Percentiles rank a stretch among this genome's conserved stretches.
Conservation (phyloP, 169 alveolate species). For the Perkinsus marinus region DNA sequence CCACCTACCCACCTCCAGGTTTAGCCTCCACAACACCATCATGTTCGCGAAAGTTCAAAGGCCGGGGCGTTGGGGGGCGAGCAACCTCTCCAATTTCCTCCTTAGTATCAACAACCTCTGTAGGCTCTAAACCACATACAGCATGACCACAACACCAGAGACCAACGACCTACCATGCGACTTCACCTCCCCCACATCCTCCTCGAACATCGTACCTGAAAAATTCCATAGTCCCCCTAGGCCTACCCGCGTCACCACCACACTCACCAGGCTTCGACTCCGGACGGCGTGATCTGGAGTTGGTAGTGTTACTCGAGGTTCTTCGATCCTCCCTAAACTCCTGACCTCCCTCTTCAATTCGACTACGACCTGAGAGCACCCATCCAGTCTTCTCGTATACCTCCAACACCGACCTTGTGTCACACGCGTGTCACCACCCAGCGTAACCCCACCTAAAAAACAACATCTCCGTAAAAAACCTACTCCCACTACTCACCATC, state of each 20-base stretch:
- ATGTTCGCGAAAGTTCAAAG: not conserved
- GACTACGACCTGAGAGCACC: not conserved
- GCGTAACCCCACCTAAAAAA: not conserved
- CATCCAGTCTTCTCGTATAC: not conserved
- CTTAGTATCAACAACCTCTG: not conserved
- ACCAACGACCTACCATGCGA: not conserved
- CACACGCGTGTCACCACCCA: not conserved
- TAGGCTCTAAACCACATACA: not conserved
- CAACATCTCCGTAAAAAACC: too few relatives aligned
- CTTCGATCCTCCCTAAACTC: not conserved
- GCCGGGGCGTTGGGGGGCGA: not conserved
- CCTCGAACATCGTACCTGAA: not conserved
- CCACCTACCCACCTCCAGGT: not conserved
- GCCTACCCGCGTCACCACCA: not conserved
- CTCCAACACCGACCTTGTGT: not conserved
- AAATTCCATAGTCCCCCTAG: not conserved
- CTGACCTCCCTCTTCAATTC: not conserved
- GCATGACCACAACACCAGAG: not conserved
- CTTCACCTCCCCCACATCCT: not conserved
- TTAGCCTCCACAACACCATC: not conserved
- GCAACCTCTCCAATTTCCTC: not conserved
- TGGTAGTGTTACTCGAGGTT: not conserved
- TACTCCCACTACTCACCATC: not conserved
- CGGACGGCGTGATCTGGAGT: not conserved
- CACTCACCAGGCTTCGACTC: not conserved